Evolutionary conservation across 2,329 filamentous ascomycete genomes (phyloP).

Genomic region (Orbilia brochopaga): DNA sequence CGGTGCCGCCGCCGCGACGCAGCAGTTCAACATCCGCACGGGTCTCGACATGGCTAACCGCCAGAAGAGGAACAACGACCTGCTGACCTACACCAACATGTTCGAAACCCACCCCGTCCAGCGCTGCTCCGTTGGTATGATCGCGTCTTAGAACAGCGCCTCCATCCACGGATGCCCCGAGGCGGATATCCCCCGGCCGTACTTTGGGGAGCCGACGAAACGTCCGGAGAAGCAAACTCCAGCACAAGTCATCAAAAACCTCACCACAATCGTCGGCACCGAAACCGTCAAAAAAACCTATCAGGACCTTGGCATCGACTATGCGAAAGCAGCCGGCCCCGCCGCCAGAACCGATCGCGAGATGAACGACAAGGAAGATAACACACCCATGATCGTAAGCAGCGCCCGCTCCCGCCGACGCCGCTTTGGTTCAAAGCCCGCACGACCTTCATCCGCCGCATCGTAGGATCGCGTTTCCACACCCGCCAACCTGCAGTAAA

Average conservation of each 20-base stretch:
- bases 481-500: neutral
- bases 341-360: slow-evolving; percentile 23
- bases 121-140: slow-evolving; percentile 40
- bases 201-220: slow-evolving; percentile 16
- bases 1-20: slow-evolving; percentile 19
- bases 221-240: slow-evolving; percentile 9
- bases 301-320: slow-evolving; percentile 19
- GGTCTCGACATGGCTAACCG: slow-evolving; percentile 42
- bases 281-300: slow-evolving; percentile 11
- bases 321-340: too few species aligned
- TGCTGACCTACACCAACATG: slow-evolving; percentile 38
- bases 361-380: slow-evolving; percentile 26
- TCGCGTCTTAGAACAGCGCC: slow-evolving; percentile 41
- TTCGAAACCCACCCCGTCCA: slow-evolving; percentile 34
- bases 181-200: slow-evolving; percentile 7
- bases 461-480: too few species aligned
- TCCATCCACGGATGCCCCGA: slow-evolving; percentile 12
- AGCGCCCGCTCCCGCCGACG: slow-evolving; percentile 18
- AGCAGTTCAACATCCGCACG: slow-evolving; percentile 41
- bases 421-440: slow-evolving; percentile 30
- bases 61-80: slow-evolving; percentile 23
- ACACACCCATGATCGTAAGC: slow-evolving; percentile 20
- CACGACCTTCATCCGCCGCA: slow-evolving; percentile 19
- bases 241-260: too few species aligned
- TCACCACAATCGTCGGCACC: slow-evolving; percentile 18